Conservation (phyloP, 2,329 filamentous ascomycete genomes). For the Paraphaeosphaeria sporulosa region DNA sequence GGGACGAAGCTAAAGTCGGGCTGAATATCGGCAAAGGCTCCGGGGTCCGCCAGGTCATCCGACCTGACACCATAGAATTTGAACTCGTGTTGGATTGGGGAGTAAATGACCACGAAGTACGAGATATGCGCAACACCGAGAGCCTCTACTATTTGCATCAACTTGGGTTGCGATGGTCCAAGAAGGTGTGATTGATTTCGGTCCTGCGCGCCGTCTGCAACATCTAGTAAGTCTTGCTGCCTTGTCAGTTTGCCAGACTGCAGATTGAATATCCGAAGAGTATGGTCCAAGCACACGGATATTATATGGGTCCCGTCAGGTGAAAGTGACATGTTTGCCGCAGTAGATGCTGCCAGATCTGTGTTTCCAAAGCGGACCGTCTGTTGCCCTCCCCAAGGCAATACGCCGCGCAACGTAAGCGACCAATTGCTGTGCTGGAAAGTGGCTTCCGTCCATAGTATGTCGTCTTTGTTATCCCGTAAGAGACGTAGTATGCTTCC, state of each 20-base stretch:
- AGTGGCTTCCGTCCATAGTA: slow-evolving; percentile 72
- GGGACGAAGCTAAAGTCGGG: slow-evolving; percentile 70
- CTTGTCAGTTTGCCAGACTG: slow-evolving; percentile 79
- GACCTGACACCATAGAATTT: slow-evolving; percentile 87
- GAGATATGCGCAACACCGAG: slow-evolving; percentile 56
- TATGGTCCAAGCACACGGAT: slow-evolving; percentile 88
- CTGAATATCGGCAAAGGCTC: slow-evolving; percentile 76
- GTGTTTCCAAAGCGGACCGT: slow-evolving; percentile 72
- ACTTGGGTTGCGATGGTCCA: slow-evolving; percentile 77
- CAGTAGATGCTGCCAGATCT: slow-evolving; percentile 67
- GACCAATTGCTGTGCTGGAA: slow-evolving; percentile 80
- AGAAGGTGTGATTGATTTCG: slow-evolving; percentile 78
- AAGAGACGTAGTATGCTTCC: slow-evolving; percentile 74
- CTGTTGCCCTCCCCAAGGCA: slow-evolving; percentile 71
- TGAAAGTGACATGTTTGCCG: slow-evolving; percentile 64
- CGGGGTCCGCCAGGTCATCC: slow-evolving; percentile 59
- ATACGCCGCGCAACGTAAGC: slow-evolving; percentile 61
- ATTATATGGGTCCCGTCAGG: slow-evolving; percentile 66
- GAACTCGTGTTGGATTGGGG: slow-evolving; percentile 88
- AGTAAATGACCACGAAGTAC: slow-evolving; percentile 80
- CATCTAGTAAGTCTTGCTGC: slow-evolving; percentile 78
- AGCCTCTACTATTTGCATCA: slow-evolving; percentile 75
- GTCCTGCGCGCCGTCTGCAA: slow-evolving; percentile 63
- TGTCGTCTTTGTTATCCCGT: slow-evolving; percentile 39
- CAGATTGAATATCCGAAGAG: slow-evolving; percentile 87